Evolutionary conservation across 176 grass and related monocot genomes (phyloP).

Genomic region (Coix lacrymajobi): DNA sequence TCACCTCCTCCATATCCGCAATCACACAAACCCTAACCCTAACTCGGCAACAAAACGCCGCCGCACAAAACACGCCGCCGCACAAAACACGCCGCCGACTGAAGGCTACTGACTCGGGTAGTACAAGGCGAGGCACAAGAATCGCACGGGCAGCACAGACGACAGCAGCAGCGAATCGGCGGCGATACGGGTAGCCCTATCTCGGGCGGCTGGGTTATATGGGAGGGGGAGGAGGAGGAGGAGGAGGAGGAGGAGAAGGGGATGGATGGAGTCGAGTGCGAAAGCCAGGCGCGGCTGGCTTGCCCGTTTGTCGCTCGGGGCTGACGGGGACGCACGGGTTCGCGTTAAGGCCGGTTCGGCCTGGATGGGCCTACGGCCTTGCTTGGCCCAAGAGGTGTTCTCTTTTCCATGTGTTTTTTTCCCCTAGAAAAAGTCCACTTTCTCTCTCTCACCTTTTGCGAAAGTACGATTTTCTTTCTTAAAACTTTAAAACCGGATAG

Average conservation of each 20-base stretch:
- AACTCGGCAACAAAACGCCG: neutral
- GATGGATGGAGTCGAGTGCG: neutral
- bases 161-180: neutral
- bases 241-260: neutral
- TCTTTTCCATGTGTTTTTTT: too few relatives aligned
- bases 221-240: neutral
- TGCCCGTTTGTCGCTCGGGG: neutral
- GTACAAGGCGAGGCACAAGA: neutral
- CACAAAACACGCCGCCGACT: neutral
- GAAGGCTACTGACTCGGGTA: neutral
- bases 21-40: slow-evolving; percentile 50
- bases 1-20: slow-evolving; percentile 71
- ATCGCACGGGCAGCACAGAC: neutral
- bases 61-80: neutral
- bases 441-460: too few relatives aligned
- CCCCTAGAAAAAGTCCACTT: too few relatives aligned
- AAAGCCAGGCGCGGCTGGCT: neutral
- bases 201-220: slow-evolving; percentile 21
- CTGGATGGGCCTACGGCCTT: neutral
- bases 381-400: neutral
- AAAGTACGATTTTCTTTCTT: too few relatives aligned
- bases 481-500: too few relatives aligned
- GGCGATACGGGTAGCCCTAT: slow-evolving; percentile 15
- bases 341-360: neutral
- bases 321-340: neutral